Evolutionary conservation across 768 basidiomycete species (phyloP).

Genomic region (Lactarius evosmus): DNA sequence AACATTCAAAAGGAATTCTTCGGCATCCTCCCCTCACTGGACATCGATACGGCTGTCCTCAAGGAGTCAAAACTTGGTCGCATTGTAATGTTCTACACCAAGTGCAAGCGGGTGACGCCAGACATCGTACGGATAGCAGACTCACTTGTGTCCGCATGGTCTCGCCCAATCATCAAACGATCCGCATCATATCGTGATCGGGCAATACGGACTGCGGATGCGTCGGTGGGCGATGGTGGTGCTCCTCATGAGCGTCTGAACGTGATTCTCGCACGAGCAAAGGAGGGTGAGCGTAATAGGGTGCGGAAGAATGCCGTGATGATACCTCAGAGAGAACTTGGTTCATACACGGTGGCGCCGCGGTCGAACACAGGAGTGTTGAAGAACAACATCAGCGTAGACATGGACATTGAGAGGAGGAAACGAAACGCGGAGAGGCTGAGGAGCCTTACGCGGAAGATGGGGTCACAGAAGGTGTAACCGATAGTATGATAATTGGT

Average conservation of each 20-base stretch:
- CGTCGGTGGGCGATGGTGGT: slow-evolving; percentile 37
- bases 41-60: slow-evolving; percentile 85
- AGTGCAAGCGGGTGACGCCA: slow-evolving; percentile 83
- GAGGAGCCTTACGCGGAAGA: slow-evolving; percentile 55
- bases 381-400: slow-evolving; percentile 57
- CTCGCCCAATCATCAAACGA: slow-evolving; percentile 87
- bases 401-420: slow-evolving; percentile 69
- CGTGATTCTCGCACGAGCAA: slow-evolving; percentile 64
- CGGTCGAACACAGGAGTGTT: slow-evolving; percentile 49
- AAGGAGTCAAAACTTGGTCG: slow-evolving; percentile 90
- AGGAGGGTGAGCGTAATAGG: slow-evolving; percentile 63
- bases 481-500: background rate
- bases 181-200: slow-evolving; percentile 78
- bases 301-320: slow-evolving; percentile 76
- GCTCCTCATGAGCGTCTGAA: slow-evolving; percentile 55
- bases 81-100: slow-evolving; percentile 92
- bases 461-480: slow-evolving; percentile 28
- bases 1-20: slow-evolving; percentile 96
- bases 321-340: slow-evolving; percentile 74
- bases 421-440: slow-evolving; percentile 72
- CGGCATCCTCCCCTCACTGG: slow-evolving; percentile 79
- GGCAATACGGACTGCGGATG: slow-evolving; percentile 57
- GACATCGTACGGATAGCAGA: slow-evolving; percentile 79
- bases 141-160: slow-evolving; percentile 82
- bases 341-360: slow-evolving; percentile 80